Evolutionary conservation across 2,329 filamentous ascomycete genomes (phyloP).

Genomic region (Aspergillus sp.): DNA sequence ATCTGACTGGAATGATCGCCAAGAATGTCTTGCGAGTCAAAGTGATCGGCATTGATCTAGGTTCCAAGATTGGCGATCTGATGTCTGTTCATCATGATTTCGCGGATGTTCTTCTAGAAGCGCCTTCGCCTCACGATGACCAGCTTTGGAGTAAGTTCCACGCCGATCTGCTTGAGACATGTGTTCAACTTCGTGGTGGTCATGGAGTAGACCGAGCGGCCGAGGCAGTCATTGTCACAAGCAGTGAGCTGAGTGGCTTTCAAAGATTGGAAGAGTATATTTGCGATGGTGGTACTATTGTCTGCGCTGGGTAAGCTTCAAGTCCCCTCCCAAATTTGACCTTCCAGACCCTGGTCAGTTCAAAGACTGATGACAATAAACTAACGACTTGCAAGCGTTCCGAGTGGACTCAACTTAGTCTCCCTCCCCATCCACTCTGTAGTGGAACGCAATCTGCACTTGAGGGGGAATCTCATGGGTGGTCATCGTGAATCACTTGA

Average conservation of each 20-base stretch:
- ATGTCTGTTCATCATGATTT: background rate
- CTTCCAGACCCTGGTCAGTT: too few relatives aligned
- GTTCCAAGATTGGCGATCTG: background rate
- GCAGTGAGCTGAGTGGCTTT: background rate
- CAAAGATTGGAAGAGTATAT: background rate
- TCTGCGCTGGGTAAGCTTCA: constrained; percentile 3
- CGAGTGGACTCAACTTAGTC: background rate
- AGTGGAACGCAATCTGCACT: background rate
- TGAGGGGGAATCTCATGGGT: constrained; percentile 1
- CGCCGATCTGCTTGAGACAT: background rate
- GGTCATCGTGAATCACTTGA: background rate
- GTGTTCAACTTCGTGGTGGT: background rate
- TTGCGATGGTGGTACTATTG: constrained; percentile 1
- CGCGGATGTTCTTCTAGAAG: background rate
- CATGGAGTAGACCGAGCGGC: background rate
- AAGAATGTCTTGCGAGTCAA: background rate
- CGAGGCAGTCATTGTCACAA: background rate
- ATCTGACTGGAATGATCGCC: background rate
- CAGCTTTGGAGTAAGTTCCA: background rate
- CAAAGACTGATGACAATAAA: too few relatives aligned
- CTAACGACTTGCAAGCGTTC: background rate
- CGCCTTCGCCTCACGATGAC: background rate
- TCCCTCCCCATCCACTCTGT: background rate
- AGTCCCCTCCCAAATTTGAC: too few relatives aligned
- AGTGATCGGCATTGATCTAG: constrained; percentile 1